Evolutionary conservation across 225 moss, liverwort and hornwort genomes (phyloP).

Genomic region (Rhytidiadelphus loreus): DNA sequence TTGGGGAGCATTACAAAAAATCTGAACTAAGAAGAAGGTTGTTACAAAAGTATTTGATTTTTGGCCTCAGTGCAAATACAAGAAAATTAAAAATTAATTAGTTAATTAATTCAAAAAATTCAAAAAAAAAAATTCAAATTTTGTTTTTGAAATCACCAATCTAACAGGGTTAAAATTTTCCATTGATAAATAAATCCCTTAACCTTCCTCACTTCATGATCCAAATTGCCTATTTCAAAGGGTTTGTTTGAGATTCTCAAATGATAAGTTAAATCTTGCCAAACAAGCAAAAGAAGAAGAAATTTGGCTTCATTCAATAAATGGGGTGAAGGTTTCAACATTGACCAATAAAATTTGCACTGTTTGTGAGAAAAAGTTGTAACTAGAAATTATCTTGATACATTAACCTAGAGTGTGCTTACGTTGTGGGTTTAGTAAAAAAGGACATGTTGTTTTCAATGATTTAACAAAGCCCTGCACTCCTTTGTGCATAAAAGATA

Average conservation of each 20-base stretch:
- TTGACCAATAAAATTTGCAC: neutral
- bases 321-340: neutral
- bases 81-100: too few relatives aligned
- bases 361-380: neutral
- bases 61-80: too few relatives aligned
- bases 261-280: neutral
- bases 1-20: neutral
- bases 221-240: neutral
- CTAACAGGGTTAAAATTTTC: neutral
- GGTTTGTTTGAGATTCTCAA: neutral
- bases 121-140: too few relatives aligned
- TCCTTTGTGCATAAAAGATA: too few relatives aligned
- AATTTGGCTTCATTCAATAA: neutral
- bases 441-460: neutral
- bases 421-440: neutral
- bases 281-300: neutral
- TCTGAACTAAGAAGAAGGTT: too few relatives aligned
- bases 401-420: neutral
- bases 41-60: too few relatives aligned
- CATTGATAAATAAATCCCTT: neutral
- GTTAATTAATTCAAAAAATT: too few relatives aligned
- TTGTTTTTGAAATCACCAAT: too few relatives aligned
- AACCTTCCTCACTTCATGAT: neutral
- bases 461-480: too few relatives aligned
- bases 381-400: neutral